Conservation (phyloP, 2,329 filamentous ascomycete species). For the Botryotinia convoluta region DNA sequence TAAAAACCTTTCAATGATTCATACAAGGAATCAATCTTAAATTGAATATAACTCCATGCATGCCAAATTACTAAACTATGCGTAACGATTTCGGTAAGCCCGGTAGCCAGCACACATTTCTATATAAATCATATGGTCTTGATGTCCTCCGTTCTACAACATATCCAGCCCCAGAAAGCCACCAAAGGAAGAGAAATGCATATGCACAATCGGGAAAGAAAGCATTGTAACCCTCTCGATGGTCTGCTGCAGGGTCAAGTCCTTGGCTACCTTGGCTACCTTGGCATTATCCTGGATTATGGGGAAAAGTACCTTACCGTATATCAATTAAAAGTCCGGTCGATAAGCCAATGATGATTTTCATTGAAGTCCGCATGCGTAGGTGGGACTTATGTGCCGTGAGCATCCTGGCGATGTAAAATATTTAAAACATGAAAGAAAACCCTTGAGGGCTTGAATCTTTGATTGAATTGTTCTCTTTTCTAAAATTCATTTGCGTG, state of each 20-base stretch:
- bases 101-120: not conserved
- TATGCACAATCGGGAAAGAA: slow-evolving; percentile 1
- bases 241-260: not conserved
- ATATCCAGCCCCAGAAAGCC: not conserved
- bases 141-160: not conserved
- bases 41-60: not conserved
- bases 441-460: not conserved
- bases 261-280: slow-evolving; percentile 16
- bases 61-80: not conserved
- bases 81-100: not conserved
- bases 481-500: too few species aligned
- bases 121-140: not conserved
- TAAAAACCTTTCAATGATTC: not conserved
- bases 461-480: not conserved
- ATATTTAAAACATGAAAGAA: not conserved
- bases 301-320: not conserved
- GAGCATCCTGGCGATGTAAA: not conserved
- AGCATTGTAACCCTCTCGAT: not conserved
- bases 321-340: not conserved
- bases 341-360: not conserved
- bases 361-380: slow-evolving; percentile 4
- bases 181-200: not conserved
- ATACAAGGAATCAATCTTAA: not conserved
- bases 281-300: slow-evolving; percentile 14
- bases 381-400: not conserved